These are phyloP conservation scores for Euphrasia arctica DNA, from an alignment of 305 asterid genomes.

Conservation along the genomic window DNA sequence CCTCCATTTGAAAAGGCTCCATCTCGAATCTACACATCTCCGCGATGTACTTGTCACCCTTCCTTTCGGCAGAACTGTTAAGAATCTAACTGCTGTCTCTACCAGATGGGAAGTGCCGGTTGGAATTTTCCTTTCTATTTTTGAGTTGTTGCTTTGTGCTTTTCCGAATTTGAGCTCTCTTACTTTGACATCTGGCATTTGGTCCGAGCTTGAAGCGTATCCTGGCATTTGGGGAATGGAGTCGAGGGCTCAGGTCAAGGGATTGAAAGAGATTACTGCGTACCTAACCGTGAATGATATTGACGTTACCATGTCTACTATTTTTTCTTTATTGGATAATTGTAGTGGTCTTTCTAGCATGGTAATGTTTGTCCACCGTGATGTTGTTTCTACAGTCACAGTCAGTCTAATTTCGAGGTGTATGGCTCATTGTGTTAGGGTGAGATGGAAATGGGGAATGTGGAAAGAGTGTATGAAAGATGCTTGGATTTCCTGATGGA, in stretches of 20 bases:
- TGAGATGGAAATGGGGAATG: conserved; percentile 84
- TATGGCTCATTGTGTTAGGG: conserved; percentile 37
- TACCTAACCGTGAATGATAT: conserved; percentile 56
- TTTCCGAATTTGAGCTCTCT: conserved; percentile 56
- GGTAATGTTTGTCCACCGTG: conserved; percentile 53
- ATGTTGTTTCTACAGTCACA: conserved; percentile 57
- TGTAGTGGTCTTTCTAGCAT: conserved; percentile 43
- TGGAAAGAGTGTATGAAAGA: conserved; percentile 71
- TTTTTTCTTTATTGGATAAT: conserved; percentile 44
- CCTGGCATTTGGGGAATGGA: conserved; percentile 34
- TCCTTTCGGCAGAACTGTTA: conserved; percentile 45
- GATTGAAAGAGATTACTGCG: conserved; percentile 50
- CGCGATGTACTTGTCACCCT: conserved; percentile 39
- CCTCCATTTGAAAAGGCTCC: conserved; percentile 40
- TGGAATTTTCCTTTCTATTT: conserved; percentile 38
- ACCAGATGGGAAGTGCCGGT: conserved; percentile 41
- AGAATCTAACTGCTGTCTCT: conserved; percentile 44
- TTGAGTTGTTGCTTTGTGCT: conserved; percentile 40
- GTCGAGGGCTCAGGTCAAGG: conserved; percentile 38
- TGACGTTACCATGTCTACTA: conserved; percentile 48
- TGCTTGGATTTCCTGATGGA: conserved; percentile 52
- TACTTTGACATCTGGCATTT: conserved; percentile 51
- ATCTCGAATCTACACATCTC: conserved; percentile 52
- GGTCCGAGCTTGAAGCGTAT: conserved; percentile 56
- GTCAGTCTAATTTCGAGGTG: conserved; percentile 53